These are phyloP conservation scores for Talaromyces thailandensis DNA, from an alignment of 495 filamentous ascomycete genomes.

Conservation along the genomic window DNA sequence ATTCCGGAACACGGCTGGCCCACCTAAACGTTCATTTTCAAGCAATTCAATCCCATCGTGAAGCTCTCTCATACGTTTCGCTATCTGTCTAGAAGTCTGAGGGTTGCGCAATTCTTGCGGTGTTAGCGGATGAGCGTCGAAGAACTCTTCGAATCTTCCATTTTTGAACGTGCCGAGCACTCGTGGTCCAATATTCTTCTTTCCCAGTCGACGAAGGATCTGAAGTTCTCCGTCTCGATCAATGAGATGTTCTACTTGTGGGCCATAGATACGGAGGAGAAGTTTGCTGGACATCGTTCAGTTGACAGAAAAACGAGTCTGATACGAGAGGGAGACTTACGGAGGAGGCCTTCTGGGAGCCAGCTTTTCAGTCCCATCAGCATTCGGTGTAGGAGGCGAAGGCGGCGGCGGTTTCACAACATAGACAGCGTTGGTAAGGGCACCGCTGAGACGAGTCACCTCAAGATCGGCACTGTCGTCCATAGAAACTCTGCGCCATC, in stretches of 20 bases:
- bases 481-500: constrained; percentile 78
- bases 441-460: constrained; percentile 82
- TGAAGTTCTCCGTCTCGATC: constrained; percentile 84
- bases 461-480: constrained; percentile 62
- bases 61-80: constrained; percentile 96
- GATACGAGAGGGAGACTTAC: constrained; percentile 22
- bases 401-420: constrained; percentile 74
- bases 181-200: constrained; percentile 87
- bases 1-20: constrained; percentile 78
- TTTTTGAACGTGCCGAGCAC: constrained; percentile 92
- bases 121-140: constrained; percentile 72
- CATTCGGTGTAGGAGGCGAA: constrained; percentile 29
- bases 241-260: constrained; percentile 92
- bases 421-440: constrained; percentile 93
- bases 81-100: constrained; percentile 82
- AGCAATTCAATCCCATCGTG: constrained; percentile 89
- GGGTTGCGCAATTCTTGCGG: constrained; percentile 68
- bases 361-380: constrained; percentile 24
- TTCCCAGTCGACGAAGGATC: constrained; percentile 76
- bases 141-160: constrained; percentile 93
- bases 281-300: constrained; percentile 52
- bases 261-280: constrained; percentile 86
- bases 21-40: constrained; percentile 62
- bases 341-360: constrained; percentile 44
- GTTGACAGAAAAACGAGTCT: not conserved